A percentile compares a stretch with the other conserved stretches of the same genome.
Conservation (phyloP, 768 basidiomycete species). For the Exidia glandulosa region DNA sequence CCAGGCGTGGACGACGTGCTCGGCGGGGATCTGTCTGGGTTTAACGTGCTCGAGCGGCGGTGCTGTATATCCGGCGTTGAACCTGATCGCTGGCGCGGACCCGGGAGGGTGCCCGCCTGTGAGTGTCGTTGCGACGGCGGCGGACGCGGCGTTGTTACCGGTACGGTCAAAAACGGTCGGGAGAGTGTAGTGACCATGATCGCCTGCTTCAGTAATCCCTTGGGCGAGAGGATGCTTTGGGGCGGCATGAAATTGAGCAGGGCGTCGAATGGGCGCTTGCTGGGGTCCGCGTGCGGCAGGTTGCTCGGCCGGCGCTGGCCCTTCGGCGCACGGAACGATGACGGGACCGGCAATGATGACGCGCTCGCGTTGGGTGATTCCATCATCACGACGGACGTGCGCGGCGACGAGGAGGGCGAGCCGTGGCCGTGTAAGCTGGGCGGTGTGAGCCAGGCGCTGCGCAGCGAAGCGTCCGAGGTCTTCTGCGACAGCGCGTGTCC, state of each 20-base stretch:
- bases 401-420: background rate
- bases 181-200: slow-evolving; percentile 31
- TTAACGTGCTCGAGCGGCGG: background rate
- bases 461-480: slow-evolving; percentile 49
- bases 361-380: background rate
- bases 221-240: slow-evolving; percentile 15
- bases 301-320: slow-evolving; percentile 1
- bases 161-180: slow-evolving; percentile 21
- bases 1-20: slow-evolving; percentile 6
- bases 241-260: slow-evolving; percentile 27
- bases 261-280: slow-evolving; percentile 27
- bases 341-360: background rate
- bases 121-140: background rate
- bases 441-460: slow-evolving; percentile 16
- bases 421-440: background rate
- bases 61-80: slow-evolving; percentile 1
- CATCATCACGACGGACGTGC: background rate
- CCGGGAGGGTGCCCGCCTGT: slow-evolving; percentile 4
- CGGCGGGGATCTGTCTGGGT: slow-evolving; percentile 4
- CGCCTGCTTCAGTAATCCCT: slow-evolving; percentile 25
- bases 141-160: background rate
- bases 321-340: background rate
- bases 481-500: slow-evolving; percentile 20
- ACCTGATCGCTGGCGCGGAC: slow-evolving; percentile 4
- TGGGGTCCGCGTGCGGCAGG: slow-evolving; percentile 18